phyloP scores from a whole-genome alignment of 257 asterid species.

The Solanum peruvianum region DNA sequence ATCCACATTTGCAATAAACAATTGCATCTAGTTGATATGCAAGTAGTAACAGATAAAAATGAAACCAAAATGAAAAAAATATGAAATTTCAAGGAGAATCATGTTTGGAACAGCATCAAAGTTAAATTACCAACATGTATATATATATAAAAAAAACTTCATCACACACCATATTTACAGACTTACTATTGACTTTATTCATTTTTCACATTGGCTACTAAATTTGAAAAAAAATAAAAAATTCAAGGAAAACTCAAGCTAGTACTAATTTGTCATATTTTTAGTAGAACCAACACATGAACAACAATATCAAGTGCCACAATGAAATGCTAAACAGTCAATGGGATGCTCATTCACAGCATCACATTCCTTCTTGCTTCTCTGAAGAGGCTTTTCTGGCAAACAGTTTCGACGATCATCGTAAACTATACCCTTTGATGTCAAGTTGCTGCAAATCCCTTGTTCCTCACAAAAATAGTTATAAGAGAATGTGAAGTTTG shows the following conservation, averaged over 20 bases:
- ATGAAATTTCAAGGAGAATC: neutral
- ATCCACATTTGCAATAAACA: neutral
- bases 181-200: neutral
- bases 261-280: neutral
- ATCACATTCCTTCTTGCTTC: slow-evolving; percentile 61
- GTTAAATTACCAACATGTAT: neutral
- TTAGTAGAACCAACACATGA: neutral
- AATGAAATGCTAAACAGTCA: slow-evolving; percentile 29
- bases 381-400: slow-evolving; percentile 45
- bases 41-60: neutral
- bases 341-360: slow-evolving; percentile 30
- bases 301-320: slow-evolving; percentile 2
- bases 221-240: neutral
- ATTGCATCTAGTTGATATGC: neutral
- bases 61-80: neutral
- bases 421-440: slow-evolving; percentile 26
- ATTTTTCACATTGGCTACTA: neutral
- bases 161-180: neutral
- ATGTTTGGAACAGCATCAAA: neutral
- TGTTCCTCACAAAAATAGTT: slow-evolving; percentile 52
- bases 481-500: slow-evolving; percentile 36
- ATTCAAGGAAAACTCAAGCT: neutral
- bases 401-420: slow-evolving; percentile 60
- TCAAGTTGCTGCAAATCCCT: slow-evolving; percentile 43
- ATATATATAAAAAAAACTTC: neutral